phyloP scores from a whole-genome alignment of 108 stramenopile genomes.

The Aurantiochytrium sp. region DNA sequence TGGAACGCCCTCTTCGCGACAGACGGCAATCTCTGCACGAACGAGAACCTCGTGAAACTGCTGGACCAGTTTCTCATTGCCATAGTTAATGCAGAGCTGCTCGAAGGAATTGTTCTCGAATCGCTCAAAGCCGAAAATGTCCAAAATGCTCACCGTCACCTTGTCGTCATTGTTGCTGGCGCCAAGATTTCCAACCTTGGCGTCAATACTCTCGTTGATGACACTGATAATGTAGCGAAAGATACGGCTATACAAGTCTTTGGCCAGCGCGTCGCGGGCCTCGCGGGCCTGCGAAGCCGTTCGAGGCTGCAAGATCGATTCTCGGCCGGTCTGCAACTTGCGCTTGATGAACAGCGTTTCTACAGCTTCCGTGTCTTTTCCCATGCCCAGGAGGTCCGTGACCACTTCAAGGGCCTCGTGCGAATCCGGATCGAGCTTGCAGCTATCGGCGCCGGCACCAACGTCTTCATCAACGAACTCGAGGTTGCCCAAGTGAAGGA shows the following conservation, averaged over 20 bases:
- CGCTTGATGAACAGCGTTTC: not conserved
- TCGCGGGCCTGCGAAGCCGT: not conserved
- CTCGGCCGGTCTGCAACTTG: not conserved
- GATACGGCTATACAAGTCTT: slow-evolving; percentile 27
- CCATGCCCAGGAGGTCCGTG: not conserved
- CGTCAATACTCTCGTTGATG: slow-evolving; percentile 29
- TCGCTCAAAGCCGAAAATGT: slow-evolving; percentile 34
- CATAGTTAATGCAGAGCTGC: slow-evolving; percentile 93
- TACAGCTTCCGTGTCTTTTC: not conserved
- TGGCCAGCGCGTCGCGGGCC: slow-evolving; percentile 32
- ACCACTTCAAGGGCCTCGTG: not conserved
- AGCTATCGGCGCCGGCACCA: not conserved
- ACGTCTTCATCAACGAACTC: slow-evolving; percentile 22
- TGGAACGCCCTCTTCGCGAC: slow-evolving; percentile 55
- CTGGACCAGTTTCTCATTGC: slow-evolving; percentile 82
- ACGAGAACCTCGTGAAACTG: slow-evolving; percentile 83
- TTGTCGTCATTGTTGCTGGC: not conserved
- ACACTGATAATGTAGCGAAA: slow-evolving; percentile 26
- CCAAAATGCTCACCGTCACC: slow-evolving; percentile 16
- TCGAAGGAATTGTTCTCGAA: slow-evolving; percentile 69
- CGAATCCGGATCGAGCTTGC: not conserved
- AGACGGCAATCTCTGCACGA: slow-evolving; percentile 72
- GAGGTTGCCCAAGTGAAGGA: slow-evolving; percentile 48
- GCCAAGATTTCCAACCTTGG: not conserved
- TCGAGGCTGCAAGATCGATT: not conserved